Base-by-base conservation (phyloP, 768 basidiomycete species). In the Xanthoconium stramineum region DNA sequence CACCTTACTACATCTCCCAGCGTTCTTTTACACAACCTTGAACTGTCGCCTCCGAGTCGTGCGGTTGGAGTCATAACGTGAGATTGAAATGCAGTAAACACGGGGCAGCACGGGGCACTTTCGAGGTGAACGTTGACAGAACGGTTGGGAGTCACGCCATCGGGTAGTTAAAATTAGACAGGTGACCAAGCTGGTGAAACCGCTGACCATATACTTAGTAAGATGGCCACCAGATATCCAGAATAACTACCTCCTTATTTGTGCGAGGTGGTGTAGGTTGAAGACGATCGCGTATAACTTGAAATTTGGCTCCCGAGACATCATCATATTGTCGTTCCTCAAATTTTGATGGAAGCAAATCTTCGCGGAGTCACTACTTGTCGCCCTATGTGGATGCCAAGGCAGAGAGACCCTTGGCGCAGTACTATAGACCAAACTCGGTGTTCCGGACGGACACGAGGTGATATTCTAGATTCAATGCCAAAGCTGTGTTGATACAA, bases 1-100 rank as follows among this genome's bases (percentile, higher is more conserved):
- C 50, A 66, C 75, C 72, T 73, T 36, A 77, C 61, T 44, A 76
- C 70, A 53, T 75, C 67, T 48, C 65, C 65, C 32, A 77, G 55
- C 1, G 65, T 65, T 55, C 75, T 77, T 52, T 48, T 62, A 11
- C 20, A 44, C 19, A 50, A 48, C 32, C 6, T 33, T 11, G 47
- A 45, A 46, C 20, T 7, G 28, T 35, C 13, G 17, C 20, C 19
- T n/a, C n/a, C n/a, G n/a, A n/a, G n/a, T 38, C 17, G 44, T 38
- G 20, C 43, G 14, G 14, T 55, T 30, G 47, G 32, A n/a, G 29
- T 29, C 47, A 8, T 12, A 35, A 28, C 2, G 14, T 29, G 29
- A 15, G 28, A 45, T 45, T 15, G 6, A 14, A 19, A 19, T 33
- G 10, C 9, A 32, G 17, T 46, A 30, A 32, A 19, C 40, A 12